Evolutionary conservation across 2,329 filamentous ascomycete species (phyloP).

Genomic region (Coleophoma eucalyptorum): DNA sequence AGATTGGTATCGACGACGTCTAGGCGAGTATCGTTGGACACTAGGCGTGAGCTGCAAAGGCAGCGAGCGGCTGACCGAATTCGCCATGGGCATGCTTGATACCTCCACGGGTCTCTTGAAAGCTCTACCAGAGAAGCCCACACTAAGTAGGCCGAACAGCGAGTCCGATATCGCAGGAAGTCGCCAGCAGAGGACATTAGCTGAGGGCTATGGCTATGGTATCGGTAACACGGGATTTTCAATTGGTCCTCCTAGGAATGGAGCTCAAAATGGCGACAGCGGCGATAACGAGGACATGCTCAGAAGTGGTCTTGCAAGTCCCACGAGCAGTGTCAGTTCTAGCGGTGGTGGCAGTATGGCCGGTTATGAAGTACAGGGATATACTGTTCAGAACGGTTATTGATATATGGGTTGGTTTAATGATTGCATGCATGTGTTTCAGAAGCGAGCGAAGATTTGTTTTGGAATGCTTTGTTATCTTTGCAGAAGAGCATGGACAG

Average conservation of each 20-base stretch:
- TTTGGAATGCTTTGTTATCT: too few species aligned
- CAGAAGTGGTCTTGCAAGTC: conserved; percentile 18
- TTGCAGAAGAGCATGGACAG: too few species aligned
- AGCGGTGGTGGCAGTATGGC: conserved; percentile 14
- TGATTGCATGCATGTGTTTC: too few species aligned
- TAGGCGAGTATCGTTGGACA: conserved; percentile 93
- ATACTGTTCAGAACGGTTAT: conserved; percentile 2
- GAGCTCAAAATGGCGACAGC: conserved; percentile 2
- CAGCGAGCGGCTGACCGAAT: conserved; percentile 51
- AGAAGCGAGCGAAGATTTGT: too few species aligned
- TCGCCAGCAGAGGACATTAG: conserved; percentile 14
- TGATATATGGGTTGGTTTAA: not conserved
- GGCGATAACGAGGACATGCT: conserved; percentile 4
- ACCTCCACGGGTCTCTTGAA: conserved; percentile 67
- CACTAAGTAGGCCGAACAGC: conserved; percentile 48
- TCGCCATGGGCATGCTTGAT: conserved; percentile 76
- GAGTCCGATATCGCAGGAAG: conserved; percentile 19
- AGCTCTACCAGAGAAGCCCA: conserved; percentile 67
- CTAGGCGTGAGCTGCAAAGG: conserved; percentile 76
- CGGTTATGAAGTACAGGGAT: conserved; percentile 15
- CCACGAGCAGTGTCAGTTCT: not conserved
- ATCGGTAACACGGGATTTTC: not conserved
- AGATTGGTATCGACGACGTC: conserved; percentile 81
- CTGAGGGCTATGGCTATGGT: conserved; percentile 16
- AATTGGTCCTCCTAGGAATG: not conserved